Percentiles rank a stretch among this genome's conserved stretches.
Conservation (phyloP, 345 rosid species). For the Brassica incana region DNA sequence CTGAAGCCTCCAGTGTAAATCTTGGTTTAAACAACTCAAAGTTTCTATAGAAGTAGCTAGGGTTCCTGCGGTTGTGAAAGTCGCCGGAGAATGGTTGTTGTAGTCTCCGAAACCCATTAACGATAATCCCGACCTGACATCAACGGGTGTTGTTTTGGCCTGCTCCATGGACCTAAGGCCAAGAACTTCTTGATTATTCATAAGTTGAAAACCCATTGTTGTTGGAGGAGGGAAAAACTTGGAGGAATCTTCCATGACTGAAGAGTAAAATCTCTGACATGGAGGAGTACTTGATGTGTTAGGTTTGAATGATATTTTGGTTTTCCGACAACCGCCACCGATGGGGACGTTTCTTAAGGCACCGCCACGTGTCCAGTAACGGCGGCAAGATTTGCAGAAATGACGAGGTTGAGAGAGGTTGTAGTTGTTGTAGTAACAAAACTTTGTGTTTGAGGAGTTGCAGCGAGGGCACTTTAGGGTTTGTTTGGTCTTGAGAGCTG, state of each 20-base stretch:
- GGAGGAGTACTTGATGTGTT: conserved; percentile 45
- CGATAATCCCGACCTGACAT: conserved; percentile 48
- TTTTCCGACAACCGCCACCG: conserved; percentile 85
- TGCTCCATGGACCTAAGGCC: conserved; percentile 39
- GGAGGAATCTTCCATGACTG: conserved; percentile 56
- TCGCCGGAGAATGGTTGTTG: conserved; percentile 23
- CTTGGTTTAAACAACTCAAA: conserved; percentile 87
- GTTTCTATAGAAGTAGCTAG: conserved; percentile 90
- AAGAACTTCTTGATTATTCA: conserved; percentile 27
- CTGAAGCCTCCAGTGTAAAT: conserved; percentile 98
- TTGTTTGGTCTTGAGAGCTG: conserved; percentile 40
- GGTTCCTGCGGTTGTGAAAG: conserved; percentile 46
- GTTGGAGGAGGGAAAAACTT: conserved; percentile 61
- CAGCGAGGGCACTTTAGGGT: conserved; percentile 75
- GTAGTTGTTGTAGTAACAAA: conserved; percentile 95
- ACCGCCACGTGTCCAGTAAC: conserved; percentile 92
- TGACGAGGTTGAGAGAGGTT: conserved; percentile 82
- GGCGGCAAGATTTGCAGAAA: conserved; percentile 82
- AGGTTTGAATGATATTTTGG: conserved; percentile 56
- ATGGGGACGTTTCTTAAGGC: conserved; percentile 82
- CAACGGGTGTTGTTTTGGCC: conserved; percentile 13
- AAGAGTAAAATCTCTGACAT: conserved; percentile 49
- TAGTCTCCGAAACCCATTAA: conserved; percentile 53
- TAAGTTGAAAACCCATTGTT: conserved; percentile 57
- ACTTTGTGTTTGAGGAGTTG: conserved; percentile 84